phyloP scores from a whole-genome alignment of 75 land plant genomes.

The Pinus albicaulis region DNA sequence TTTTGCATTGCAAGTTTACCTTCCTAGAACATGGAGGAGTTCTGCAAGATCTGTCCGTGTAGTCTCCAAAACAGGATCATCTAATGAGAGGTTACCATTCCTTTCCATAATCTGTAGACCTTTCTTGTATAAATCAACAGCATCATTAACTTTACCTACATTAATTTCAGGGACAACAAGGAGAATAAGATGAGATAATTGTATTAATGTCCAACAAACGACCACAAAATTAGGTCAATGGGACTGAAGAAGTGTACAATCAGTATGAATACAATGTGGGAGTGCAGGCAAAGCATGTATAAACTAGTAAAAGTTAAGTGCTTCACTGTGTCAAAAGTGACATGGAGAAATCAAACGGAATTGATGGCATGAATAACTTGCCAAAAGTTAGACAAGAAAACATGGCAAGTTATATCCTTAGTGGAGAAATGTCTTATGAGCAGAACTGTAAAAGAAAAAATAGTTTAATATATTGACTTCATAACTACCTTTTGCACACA shows the following conservation, averaged over 20 bases:
- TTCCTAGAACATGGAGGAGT: slow-evolving; percentile 70
- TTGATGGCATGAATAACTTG: neutral
- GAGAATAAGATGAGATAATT: neutral
- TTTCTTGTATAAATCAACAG: slow-evolving; percentile 56
- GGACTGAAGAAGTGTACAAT: no score
- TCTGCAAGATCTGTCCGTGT: slow-evolving; percentile 82
- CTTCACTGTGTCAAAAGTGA: neutral
- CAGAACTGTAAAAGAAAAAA: neutral
- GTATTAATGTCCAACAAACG: no score
- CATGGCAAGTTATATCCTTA: neutral
- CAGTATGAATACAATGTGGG: no score
- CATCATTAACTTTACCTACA: slow-evolving; percentile 66
- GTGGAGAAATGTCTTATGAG: neutral
- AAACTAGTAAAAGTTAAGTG: neutral
- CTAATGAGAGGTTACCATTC: slow-evolving; percentile 40
- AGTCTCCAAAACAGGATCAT: slow-evolving; percentile 62
- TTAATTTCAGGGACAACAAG: slow-evolving; percentile 3
- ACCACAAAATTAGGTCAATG: neutral
- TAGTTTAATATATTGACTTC: neutral
- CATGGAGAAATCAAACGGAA: neutral
- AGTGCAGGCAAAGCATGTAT: no score
- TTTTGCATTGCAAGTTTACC: slow-evolving; percentile 29
- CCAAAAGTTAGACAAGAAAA: neutral
- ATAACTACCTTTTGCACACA: slow-evolving; percentile 58
- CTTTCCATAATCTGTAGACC: slow-evolving; percentile 61